These are phyloP conservation scores for Magnolia officinalis DNA, from an alignment of 164 flowering plant species.

Conservation along the genomic window DNA sequence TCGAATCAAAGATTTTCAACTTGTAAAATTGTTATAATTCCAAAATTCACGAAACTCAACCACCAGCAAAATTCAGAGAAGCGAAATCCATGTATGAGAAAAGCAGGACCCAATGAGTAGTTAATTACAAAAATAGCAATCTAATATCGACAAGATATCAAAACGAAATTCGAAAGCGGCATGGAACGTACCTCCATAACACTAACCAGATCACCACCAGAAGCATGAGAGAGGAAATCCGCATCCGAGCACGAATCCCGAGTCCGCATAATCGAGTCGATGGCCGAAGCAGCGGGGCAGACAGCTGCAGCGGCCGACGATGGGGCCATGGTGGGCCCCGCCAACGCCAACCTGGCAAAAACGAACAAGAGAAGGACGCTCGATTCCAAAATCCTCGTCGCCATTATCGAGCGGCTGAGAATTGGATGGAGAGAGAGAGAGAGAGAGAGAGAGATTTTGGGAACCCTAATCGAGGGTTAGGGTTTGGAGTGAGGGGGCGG, in stretches of 20 bases:
- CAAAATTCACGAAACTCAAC: neutral
- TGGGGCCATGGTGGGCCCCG: neutral
- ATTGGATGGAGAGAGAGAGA: neutral
- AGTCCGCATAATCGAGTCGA: neutral
- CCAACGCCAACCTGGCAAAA: neutral
- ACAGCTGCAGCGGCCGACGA: neutral
- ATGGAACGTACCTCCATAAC: neutral
- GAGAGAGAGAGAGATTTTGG: neutral
- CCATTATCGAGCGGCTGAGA: neutral
- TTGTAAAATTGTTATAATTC: neutral
- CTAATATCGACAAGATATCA: neutral
- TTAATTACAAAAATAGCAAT: neutral
- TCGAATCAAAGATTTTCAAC: neutral
- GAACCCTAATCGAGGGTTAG: neutral
- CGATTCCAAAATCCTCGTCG: neutral
- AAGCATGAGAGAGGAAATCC: neutral
- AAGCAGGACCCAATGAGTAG: neutral
- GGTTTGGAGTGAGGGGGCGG: neutral
- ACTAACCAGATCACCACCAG: neutral
- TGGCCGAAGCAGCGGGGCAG: constrained; percentile 4
- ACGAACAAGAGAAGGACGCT: neutral
- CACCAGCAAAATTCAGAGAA: neutral
- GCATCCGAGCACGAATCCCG: neutral
- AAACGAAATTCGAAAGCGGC: neutral
- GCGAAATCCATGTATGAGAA: neutral